Conservation (phyloP, 345 rosid species). For the Citrus cavaleriei region DNA sequence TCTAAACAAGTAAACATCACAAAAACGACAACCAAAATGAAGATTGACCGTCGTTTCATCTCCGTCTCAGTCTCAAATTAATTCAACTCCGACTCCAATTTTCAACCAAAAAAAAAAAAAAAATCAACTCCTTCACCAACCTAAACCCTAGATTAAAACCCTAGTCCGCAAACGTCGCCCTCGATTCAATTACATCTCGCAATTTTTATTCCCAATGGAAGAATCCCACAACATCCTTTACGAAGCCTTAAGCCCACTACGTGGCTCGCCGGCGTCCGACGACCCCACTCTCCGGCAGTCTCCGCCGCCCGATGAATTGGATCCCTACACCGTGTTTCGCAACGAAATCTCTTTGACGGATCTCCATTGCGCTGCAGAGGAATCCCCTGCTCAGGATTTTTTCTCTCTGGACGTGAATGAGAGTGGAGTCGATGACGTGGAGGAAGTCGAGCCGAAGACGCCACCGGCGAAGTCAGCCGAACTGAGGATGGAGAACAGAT, state of each 20-base stretch:
- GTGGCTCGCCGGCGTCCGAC: constrained; percentile 21
- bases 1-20: too few relatives aligned
- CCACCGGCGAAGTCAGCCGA: constrained; percentile 14
- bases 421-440: constrained; percentile 18
- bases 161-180: not conserved
- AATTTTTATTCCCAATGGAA: constrained; percentile 26
- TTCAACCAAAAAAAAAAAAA: too few relatives aligned
- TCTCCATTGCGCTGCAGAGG: constrained; percentile 19
- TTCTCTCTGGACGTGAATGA: constrained; percentile 57
- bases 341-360: constrained; percentile 59
- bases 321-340: constrained; percentile 64
- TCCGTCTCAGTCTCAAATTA: too few relatives aligned
- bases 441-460: constrained; percentile 26
- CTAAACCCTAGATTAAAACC: not conserved
- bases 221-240: constrained; percentile 36
- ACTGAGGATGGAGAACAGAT: constrained; percentile 51
- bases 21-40: not conserved
- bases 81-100: too few relatives aligned
- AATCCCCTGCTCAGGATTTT: constrained; percentile 52
- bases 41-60: not conserved
- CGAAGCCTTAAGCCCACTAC: constrained; percentile 52
- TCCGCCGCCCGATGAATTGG: constrained; percentile 19
- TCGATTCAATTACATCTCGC: not conserved
- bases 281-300: constrained; percentile 5
- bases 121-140: not conserved